phyloP scores from a whole-genome alignment of 257 asterid genomes.

The Scutellaria barbata region DNA sequence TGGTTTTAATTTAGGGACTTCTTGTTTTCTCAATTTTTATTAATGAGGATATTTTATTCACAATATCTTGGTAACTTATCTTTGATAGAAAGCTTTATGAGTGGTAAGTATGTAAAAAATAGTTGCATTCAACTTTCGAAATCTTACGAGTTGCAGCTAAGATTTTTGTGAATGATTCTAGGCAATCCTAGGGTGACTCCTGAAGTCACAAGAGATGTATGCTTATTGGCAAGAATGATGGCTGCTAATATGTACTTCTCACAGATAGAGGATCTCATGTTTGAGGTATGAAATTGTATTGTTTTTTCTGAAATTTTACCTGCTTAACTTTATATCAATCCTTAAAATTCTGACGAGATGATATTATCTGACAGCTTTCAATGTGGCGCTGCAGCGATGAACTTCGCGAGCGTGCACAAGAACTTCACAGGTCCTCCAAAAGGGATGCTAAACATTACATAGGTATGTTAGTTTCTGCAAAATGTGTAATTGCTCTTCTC shows the following conservation, averaged over 20 bases:
- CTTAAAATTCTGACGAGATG: not conserved
- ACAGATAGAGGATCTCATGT: conserved; percentile 96
- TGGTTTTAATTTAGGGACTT: not conserved
- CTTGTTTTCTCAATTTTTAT: not conserved
- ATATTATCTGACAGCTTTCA: conserved; percentile 62
- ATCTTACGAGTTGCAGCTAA: conserved; percentile 2
- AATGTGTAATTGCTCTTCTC: not conserved
- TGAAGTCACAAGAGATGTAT: conserved; percentile 94
- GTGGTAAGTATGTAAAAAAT: not conserved
- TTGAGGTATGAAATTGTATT: conserved; percentile 58
- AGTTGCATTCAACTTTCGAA: conserved; percentile 3
- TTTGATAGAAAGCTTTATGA: conserved; percentile 6
- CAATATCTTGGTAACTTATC: not conserved
- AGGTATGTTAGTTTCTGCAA: conserved; percentile 43
- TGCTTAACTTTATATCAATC: not conserved
- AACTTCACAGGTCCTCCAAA: conserved; percentile 71
- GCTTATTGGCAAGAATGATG: conserved; percentile 95
- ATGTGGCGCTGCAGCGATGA: conserved; percentile 99
- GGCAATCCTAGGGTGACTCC: conserved; percentile 98
- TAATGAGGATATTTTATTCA: not conserved
- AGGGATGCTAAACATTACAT: conserved; percentile 87
- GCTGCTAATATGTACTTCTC: conserved; percentile 92
- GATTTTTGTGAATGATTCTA: conserved; percentile 31
- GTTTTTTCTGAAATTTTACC: not conserved
- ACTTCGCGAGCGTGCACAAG: conserved; percentile 70